phyloP scores from a whole-genome alignment of 805 yeast genomes.

The Candida insectalens region DNA sequence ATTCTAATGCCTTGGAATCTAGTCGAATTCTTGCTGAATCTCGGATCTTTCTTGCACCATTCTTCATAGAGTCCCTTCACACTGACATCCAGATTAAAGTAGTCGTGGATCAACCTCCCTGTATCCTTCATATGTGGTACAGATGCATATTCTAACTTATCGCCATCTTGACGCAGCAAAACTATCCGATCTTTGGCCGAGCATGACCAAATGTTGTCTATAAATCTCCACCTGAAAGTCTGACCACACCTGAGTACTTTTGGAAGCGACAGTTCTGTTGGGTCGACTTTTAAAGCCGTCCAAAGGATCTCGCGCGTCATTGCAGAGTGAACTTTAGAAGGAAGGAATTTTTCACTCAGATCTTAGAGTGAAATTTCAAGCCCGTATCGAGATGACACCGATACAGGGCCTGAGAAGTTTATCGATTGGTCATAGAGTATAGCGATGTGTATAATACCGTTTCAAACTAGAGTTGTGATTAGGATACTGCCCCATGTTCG shows the following conservation, averaged over 20 bases:
- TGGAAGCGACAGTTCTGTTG: conserved; percentile 46
- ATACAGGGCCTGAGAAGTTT: too few species aligned
- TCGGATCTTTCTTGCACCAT: conserved; percentile 53
- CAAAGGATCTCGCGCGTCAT: conserved; percentile 20
- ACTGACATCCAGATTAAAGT: conserved; percentile 58
- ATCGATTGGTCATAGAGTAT: too few species aligned
- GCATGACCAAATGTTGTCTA: conserved; percentile 57
- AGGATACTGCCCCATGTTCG: too few species aligned
- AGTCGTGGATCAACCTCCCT: conserved; percentile 42
- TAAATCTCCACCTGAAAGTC: conserved; percentile 68
- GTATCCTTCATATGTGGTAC: conserved; percentile 27
- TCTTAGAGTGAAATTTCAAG: too few species aligned
- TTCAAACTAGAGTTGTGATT: too few species aligned
- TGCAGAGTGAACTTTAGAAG: too few species aligned
- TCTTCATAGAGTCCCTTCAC: conserved; percentile 41
- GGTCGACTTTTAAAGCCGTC: conserved; percentile 17
- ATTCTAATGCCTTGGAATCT: conserved; percentile 68
- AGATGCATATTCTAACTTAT: conserved; percentile 41
- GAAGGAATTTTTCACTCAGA: not conserved
- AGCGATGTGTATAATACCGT: too few species aligned
- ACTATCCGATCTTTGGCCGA: conserved; percentile 51
- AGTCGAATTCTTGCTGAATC: conserved; percentile 29
- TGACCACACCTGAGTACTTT: conserved; percentile 79
- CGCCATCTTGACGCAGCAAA: conserved; percentile 50
- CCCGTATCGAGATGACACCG: too few species aligned